phyloP scores from a whole-genome alignment of 495 filamentous ascomycete genomes.

The Neurospora sp. region DNA sequence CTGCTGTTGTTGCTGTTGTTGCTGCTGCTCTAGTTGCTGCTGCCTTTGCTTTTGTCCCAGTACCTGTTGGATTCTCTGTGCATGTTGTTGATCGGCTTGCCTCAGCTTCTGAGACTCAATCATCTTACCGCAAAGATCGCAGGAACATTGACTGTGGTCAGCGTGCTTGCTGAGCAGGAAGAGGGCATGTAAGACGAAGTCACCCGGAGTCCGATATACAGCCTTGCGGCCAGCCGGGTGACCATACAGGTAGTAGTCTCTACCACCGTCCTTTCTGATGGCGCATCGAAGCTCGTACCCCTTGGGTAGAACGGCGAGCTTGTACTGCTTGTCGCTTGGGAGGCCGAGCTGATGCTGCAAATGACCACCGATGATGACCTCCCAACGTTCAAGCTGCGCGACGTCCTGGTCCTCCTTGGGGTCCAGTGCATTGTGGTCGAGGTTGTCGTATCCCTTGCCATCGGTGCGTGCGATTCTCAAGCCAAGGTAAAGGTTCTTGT shows the following conservation, averaged over 20 bases:
- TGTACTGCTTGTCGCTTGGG: conserved; percentile 17
- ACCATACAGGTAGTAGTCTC: conserved; percentile 35
- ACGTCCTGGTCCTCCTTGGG: conserved; percentile 15
- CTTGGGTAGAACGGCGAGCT: conserved; percentile 19
- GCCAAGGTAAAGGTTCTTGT: conserved; percentile 15
- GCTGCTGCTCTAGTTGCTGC: conserved; percentile 3
- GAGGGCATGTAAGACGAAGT: conserved; percentile 31
- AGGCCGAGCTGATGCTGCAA: conserved; percentile 14
- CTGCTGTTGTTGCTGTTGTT: neutral
- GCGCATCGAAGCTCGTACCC: conserved; percentile 24
- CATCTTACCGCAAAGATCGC: conserved; percentile 21
- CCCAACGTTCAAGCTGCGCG: conserved; percentile 21
- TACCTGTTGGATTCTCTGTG: conserved; percentile 28
- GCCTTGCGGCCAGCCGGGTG: conserved; percentile 26
- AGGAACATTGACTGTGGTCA: conserved; percentile 25
- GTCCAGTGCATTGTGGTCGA: conserved; percentile 16
- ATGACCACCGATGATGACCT: conserved; percentile 23
- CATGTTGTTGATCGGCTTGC: neutral
- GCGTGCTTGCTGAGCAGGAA: conserved; percentile 26
- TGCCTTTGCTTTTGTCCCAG: neutral
- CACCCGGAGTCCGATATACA: conserved; percentile 29
- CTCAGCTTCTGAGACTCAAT: conserved; percentile 4
- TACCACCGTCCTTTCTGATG: conserved; percentile 11
- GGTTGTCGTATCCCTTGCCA: conserved; percentile 13
- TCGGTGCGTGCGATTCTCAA: conserved; percentile 21